A percentile compares a stretch with the other conserved stretches of the same genome.
phyloP scores from a whole-genome alignment of 257 asterid genomes.

The Solanum paucissectum region DNA sequence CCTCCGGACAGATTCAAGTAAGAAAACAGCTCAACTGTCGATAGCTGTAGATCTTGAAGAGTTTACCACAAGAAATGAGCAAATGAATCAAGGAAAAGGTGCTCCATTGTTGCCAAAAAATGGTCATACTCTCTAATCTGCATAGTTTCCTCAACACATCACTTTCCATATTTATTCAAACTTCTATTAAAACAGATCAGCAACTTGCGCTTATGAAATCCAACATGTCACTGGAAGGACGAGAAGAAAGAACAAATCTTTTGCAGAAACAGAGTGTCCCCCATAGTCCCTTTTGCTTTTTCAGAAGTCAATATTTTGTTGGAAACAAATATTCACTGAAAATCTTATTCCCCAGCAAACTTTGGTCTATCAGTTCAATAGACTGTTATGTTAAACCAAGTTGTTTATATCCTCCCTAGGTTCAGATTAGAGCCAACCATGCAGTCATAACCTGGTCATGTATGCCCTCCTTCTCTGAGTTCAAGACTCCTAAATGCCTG shows the following conservation, averaged over 20 bases:
- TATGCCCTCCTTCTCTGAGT: background rate
- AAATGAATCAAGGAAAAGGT: background rate
- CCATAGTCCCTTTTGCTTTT: background rate
- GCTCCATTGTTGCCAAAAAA: background rate
- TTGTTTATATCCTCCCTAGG: background rate
- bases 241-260: background rate
- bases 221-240: background rate
- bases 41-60: background rate
- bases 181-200: background rate
- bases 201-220: background rate
- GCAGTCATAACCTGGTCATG: background rate
- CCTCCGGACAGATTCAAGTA: background rate
- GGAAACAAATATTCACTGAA: background rate
- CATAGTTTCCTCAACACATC: background rate
- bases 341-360: background rate
- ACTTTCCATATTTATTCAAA: background rate
- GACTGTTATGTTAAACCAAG: background rate
- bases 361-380: background rate
- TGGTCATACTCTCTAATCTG: background rate
- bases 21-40: background rate
- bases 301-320: background rate
- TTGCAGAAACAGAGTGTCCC: background rate
- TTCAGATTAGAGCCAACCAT: background rate
- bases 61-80: background rate
- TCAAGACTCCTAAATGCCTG: background rate